A percentile compares a stretch with the other conserved stretches of the same genome.
phyloP scores from a whole-genome alignment of 768 basidiomycete genomes.

The Tylopilus balloui region DNA sequence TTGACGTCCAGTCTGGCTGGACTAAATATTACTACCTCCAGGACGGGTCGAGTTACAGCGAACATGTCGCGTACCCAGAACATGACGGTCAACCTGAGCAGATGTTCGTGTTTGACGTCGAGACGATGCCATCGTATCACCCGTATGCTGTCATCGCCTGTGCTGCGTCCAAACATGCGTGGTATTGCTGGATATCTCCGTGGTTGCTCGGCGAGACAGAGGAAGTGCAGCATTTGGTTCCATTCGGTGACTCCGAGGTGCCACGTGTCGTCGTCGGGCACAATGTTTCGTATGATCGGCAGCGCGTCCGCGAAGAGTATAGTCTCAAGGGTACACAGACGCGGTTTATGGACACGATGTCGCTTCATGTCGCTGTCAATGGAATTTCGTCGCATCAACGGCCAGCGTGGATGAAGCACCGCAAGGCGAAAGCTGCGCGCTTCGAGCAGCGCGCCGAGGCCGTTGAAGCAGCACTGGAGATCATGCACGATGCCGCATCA shows the following conservation, averaged over 20 bases:
- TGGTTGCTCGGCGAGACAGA: slow-evolving; percentile 73
- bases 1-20: slow-evolving; percentile 73
- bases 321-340: slow-evolving; percentile 57
- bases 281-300: slow-evolving; percentile 92
- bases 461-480: slow-evolving; percentile 53
- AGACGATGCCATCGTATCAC: slow-evolving; percentile 81
- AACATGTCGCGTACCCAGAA: slow-evolving; percentile 64
- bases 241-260: slow-evolving; percentile 52
- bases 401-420: slow-evolving; percentile 85
- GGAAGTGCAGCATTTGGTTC: slow-evolving; percentile 62
- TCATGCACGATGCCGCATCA: slow-evolving; percentile 41
- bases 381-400: slow-evolving; percentile 95
- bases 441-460: slow-evolving; percentile 58
- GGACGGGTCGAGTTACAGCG: slow-evolving; percentile 76
- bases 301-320: slow-evolving; percentile 82
- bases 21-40: slow-evolving; percentile 69
- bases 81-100: slow-evolving; percentile 62
- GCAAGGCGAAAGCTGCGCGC: slow-evolving; percentile 61
- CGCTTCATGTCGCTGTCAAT: slow-evolving; percentile 87
- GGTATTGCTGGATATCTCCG: slow-evolving; percentile 97
- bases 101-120: slow-evolving; percentile 88
- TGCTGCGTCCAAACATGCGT: slow-evolving; percentile 75
- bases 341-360: slow-evolving; percentile 92
- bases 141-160: slow-evolving; percentile 86
- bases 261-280: slow-evolving; percentile 83